These are phyloP conservation scores for Ampelomyces quisqualis DNA, from an alignment of 2,329 filamentous ascomycete species.

Conservation along the genomic window DNA sequence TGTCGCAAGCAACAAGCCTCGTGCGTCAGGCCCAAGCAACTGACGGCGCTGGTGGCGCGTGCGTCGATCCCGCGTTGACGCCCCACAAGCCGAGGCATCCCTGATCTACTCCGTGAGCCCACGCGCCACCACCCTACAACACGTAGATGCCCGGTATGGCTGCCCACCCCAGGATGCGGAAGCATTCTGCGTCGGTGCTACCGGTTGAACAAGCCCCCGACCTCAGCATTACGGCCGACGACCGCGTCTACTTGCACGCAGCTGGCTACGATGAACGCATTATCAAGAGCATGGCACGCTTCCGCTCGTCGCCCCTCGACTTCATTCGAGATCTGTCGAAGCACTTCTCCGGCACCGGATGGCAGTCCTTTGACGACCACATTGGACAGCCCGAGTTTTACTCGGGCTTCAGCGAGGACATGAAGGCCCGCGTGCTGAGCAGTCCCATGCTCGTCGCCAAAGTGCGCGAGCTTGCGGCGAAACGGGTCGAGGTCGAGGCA, in stretches of 20 bases:
- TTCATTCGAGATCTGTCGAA: conserved; percentile 93
- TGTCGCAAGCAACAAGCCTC: no score
- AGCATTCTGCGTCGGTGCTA: conserved; percentile 10
- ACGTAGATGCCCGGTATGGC: no score
- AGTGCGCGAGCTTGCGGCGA: conserved; percentile 74
- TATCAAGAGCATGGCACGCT: conserved; percentile 82
- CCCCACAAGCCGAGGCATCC: no score
- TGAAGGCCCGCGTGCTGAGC: conserved; percentile 75
- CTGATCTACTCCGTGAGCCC: no score
- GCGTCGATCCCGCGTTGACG: no score
- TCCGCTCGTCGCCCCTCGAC: conserved; percentile 69
- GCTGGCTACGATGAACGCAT: conserved; percentile 62
- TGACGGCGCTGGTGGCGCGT: no score
- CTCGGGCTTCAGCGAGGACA: conserved; percentile 84
- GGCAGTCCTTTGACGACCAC: conserved; percentile 88
- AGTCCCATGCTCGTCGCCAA: conserved; percentile 73
- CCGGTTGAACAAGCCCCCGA: conserved; percentile 45
- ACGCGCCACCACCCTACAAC: no score
- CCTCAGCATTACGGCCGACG: conserved; percentile 49
- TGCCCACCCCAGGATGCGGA: conserved; percentile 9
- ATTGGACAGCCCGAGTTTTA: conserved; percentile 95
- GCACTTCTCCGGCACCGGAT: conserved; percentile 89
- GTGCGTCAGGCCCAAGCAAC: no score
- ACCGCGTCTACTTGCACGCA: conserved; percentile 49
- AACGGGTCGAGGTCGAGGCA: conserved; percentile 73